phyloP scores from a whole-genome alignment of 2,329 filamentous ascomycete genomes.

The Ophiostoma piceae region DNA sequence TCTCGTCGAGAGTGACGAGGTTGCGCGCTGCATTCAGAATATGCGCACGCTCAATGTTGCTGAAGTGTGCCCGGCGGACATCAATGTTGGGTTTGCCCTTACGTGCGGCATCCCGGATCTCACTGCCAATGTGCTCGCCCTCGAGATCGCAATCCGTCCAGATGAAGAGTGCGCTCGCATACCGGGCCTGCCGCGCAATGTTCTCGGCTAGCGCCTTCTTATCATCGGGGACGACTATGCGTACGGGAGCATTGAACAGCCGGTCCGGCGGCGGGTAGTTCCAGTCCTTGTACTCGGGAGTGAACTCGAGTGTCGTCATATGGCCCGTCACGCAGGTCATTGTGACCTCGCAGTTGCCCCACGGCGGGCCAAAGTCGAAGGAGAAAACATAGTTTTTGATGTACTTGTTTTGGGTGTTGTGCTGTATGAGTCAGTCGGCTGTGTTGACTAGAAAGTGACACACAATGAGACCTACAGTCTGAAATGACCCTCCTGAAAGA shows the following conservation, averaged over 20 bases:
- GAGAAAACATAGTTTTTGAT: conserved; percentile 93
- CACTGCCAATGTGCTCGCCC: conserved; percentile 90
- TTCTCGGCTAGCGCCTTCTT: conserved; percentile 79
- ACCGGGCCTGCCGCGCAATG: conserved; percentile 70
- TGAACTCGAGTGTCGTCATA: conserved; percentile 75
- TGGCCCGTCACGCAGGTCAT: conserved; percentile 95
- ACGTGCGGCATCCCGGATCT: conserved; percentile 76
- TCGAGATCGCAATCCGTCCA: conserved; percentile 99
- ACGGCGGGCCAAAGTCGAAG: conserved; percentile 76
- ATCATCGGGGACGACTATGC: conserved; percentile 62
- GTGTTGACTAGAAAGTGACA: background rate
- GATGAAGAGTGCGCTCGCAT: conserved; percentile 74
- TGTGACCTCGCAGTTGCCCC: conserved; percentile 76
- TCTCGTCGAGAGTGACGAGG: conserved; percentile 73
- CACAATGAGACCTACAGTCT: conserved; percentile 54
- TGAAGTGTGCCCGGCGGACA: conserved; percentile 84
- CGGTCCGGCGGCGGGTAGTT: conserved; percentile 68
- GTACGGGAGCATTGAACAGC: conserved; percentile 76
- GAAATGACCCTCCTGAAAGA: conserved; percentile 69
- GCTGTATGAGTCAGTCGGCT: conserved; percentile 47
- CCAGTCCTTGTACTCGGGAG: conserved; percentile 70
- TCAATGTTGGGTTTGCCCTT: conserved; percentile 68
- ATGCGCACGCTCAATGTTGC: conserved; percentile 93
- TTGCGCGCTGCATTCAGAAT: conserved; percentile 76
- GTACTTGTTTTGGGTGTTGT: conserved; percentile 64